phyloP scores from a whole-genome alignment of 163 green algal species.

The Picocystis sp. region DNA sequence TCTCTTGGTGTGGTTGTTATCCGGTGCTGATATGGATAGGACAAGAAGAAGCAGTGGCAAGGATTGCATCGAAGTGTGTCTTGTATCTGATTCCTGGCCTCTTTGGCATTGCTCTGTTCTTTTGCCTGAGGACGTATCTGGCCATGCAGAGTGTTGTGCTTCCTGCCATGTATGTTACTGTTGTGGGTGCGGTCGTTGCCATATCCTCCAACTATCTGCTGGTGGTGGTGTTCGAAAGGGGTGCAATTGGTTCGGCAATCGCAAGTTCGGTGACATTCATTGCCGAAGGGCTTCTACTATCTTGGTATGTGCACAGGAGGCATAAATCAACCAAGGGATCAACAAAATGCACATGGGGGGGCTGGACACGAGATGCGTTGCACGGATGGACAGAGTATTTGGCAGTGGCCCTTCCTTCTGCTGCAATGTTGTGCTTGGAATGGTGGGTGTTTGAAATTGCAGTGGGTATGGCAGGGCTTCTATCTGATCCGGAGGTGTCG shows the following conservation, averaged over 20 bases:
- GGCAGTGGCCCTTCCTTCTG: slow-evolving; percentile 19
- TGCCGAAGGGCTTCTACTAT: slow-evolving; percentile 1
- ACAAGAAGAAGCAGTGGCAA: not conserved
- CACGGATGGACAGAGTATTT: slow-evolving; percentile 25
- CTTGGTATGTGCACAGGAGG: slow-evolving; percentile 14
- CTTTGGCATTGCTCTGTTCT: slow-evolving; percentile 5
- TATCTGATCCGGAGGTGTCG: not conserved
- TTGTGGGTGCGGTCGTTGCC: slow-evolving; percentile 3
- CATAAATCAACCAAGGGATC: not conserved
- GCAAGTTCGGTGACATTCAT: slow-evolving; percentile 10
- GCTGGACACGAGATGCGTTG: slow-evolving; percentile 14
- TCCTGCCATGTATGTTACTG: slow-evolving; percentile 5
- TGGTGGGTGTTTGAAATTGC: slow-evolving; percentile 24
- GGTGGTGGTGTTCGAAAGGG: slow-evolving; percentile 5
- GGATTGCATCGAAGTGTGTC: no score
- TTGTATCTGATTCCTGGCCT: slow-evolving; percentile 10
- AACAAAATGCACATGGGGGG: slow-evolving; percentile 22
- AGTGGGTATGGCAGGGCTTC: slow-evolving; percentile 12
- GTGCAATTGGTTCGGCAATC: slow-evolving; percentile 7
- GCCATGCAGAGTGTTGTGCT: slow-evolving; percentile 9
- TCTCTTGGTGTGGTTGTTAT: slow-evolving; percentile 9
- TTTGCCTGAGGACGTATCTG: slow-evolving; percentile 8
- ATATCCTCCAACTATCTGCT: slow-evolving; percentile 15
- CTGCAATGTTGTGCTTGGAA: slow-evolving; percentile 34
- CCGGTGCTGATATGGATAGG: slow-evolving; percentile 1